phyloP scores from a whole-genome alignment of 164 flowering plant genomes.

The Berberis thunbergii region DNA sequence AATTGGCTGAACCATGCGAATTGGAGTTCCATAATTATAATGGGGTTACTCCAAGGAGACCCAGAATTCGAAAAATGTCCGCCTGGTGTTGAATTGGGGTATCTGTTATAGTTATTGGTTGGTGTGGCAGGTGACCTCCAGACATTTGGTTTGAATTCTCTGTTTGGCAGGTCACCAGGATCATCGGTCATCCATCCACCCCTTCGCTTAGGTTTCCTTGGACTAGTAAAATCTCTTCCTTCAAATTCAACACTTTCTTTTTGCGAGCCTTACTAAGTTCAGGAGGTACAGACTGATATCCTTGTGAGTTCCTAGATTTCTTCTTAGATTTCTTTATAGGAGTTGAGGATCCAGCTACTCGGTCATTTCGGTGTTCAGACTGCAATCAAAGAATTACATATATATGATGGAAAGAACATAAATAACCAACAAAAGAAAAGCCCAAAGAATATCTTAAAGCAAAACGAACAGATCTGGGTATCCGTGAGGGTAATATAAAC shows the following conservation, averaged over 20 bases:
- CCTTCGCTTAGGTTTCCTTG: slow-evolving; percentile 33
- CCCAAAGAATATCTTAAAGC: not conserved
- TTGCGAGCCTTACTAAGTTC: slow-evolving; percentile 24
- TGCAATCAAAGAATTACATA: slow-evolving; percentile 10
- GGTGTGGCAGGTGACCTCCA: slow-evolving; percentile 47
- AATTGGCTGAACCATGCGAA: slow-evolving; percentile 8
- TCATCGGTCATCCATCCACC: slow-evolving; percentile 53
- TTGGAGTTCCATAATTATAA: slow-evolving; percentile 11
- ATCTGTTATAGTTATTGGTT: slow-evolving; percentile 13
- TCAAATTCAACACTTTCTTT: slow-evolving; percentile 26
- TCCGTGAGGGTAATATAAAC: slow-evolving; percentile 13
- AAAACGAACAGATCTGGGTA: not conserved
- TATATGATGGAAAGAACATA: not conserved
- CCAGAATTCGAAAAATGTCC: slow-evolving; percentile 23
- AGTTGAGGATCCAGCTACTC: slow-evolving; percentile 15
- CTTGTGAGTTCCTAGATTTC: slow-evolving; percentile 4
- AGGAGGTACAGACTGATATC: slow-evolving; percentile 20
- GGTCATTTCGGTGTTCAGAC: slow-evolving; percentile 10
- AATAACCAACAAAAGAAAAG: not conserved
- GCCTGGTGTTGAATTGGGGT: slow-evolving; percentile 7
- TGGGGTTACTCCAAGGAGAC: slow-evolving; percentile 13
- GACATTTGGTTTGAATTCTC: slow-evolving; percentile 13
- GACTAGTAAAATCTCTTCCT: slow-evolving; percentile 16
- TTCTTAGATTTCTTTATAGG: slow-evolving; percentile 15
- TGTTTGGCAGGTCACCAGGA: slow-evolving; percentile 21